Evolutionary conservation across 2,329 filamentous ascomycete species (phyloP), one percentile per base, ranked within the genome.

Genomic region (Metarhizium guizhouense): DNA sequence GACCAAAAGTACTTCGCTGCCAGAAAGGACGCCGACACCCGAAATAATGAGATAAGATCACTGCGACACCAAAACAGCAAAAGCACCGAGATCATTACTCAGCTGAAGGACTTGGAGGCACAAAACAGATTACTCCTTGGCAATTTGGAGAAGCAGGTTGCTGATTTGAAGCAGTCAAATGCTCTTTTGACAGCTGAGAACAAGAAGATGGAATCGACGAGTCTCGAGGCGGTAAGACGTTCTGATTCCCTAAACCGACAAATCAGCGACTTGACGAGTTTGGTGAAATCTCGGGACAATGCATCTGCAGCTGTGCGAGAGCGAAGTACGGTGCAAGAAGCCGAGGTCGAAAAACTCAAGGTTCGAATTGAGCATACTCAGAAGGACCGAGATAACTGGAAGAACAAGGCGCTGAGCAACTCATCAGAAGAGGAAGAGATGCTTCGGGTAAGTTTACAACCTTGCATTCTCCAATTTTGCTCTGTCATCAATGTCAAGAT

Each of bases 1-100:
- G 94, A 99, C 66, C 93, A 97, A 67, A 97, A 97, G 72, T 99
- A 95, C 68, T 97, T 97, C 70, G 90, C 89, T 1, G 90, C 92
- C 8, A 91, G 95, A 78, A 96, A 96, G 68, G 87, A 92, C 62
- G 95, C 93, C 66, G 93, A 97, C 65, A 86, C 88, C 48, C 82
- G 90, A 52, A 87, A 91, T 56, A 79, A 82, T 57, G 93, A 97
- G 72, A 86, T 95, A 50, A 81, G 88, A 62, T 82, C 86, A 3
- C 75, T 96, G 56, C 85, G 90, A 58, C 79, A 84, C 59, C 92
- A 97, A 69, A 95, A 93, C 66, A 80, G 83, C 51, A 95, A 95
- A 72, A 95, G 89, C 56, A 91, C 90, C 0, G 94, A 97, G 68
- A 95, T 97, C 57, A 92, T 99, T 47, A 82, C 90, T 0, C 89